Evolutionary conservation across 1,139 yeast genomes (phyloP).

Genomic region (Blastobotrys aristatus): DNA sequence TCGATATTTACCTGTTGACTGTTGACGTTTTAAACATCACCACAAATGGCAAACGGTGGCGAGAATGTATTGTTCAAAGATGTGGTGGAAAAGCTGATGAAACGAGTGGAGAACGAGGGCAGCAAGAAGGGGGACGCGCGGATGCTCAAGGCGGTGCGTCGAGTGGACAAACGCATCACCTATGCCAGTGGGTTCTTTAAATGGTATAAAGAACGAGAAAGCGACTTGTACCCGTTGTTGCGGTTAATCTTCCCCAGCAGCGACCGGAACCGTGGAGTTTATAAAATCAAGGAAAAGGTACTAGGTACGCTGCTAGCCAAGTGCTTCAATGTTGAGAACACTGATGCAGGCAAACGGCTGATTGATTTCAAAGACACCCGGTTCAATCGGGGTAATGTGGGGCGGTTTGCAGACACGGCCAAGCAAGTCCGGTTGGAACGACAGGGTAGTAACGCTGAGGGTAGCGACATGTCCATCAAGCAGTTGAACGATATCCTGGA

Average conservation of each 20-base stretch:
- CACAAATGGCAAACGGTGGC: neutral
- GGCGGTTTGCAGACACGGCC: slow-evolving; percentile 41
- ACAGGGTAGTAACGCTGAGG: slow-evolving; percentile 32
- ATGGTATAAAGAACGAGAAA: slow-evolving; percentile 64
- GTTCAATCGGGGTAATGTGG: slow-evolving; percentile 31
- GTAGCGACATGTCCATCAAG: slow-evolving; percentile 43
- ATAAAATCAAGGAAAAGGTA: slow-evolving; percentile 37
- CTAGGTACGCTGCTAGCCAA: slow-evolving; percentile 44
- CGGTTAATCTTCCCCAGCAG: slow-evolving; percentile 43
- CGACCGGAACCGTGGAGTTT: slow-evolving; percentile 35
- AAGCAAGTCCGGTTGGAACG: slow-evolving; percentile 37
- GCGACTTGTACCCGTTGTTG: slow-evolving; percentile 64
- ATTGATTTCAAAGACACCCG: slow-evolving; percentile 30
- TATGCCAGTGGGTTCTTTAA: slow-evolving; percentile 45
- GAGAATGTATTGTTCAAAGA: slow-evolving; percentile 38
- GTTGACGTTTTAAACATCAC: neutral
- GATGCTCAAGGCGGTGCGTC: neutral
- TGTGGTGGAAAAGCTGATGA: slow-evolving; percentile 33
- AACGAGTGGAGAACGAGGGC: too few species aligned
- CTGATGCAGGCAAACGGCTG: slow-evolving; percentile 41
- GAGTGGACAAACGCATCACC: neutral
- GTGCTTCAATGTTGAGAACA: slow-evolving; percentile 37
- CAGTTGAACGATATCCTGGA: slow-evolving; percentile 58
- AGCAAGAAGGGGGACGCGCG: too few species aligned
- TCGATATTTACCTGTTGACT: neutral